Base-by-base conservation (phyloP, 192 early-diverging fungal genomes). In the Mortierella hygrophila region DNA sequence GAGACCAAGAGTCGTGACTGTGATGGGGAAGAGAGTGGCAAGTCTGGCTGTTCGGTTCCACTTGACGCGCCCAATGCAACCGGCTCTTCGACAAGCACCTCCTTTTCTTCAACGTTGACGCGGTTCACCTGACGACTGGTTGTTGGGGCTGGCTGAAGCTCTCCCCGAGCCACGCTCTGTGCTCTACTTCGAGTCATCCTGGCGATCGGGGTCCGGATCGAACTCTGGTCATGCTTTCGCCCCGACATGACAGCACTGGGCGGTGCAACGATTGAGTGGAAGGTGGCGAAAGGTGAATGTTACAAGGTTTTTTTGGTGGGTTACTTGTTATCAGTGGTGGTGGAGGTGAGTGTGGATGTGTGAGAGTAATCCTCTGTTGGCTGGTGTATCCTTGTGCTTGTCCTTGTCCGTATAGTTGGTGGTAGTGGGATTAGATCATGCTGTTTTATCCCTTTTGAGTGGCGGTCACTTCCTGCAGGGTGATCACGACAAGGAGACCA, bases 1-100 rank as follows among this genome's bases (percentile, higher is more conserved):
- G 78, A 74, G 8, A 80, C 78, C 9, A 73, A 21, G 13, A 80
- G 35, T 29, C 72, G 57, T 10, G 72, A 26, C 35, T 26, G 60
- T 15, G 60, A 32, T 11, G 60, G 60, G 26, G 60, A 65, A 11
- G 60, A 32, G 8, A 65, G 60, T 15, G 4, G 60, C 60, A 65
- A 15, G 29, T 9, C 60, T 35, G 60, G 29, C 4, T 65, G 26
- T 32, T 32, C 2, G 10, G 60, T 15, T 29, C 26, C 60, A 32
- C 4, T 65, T 15, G 26, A 15, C 60, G 32, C 29, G n/a, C 26
- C 60, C 29, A 65, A 65, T 4, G 60, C 29, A 26, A 32, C 60
- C 4, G 60, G 13, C 11, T 65, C 60, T 32, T 65, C 60, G 0
- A 68, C 72, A 5, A 23, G 18, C 7, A 73, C 70, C 23, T 44